Percentiles rank a stretch among this genome's conserved stretches.
These are phyloP conservation scores for Anthracocystis panici-leucophaei DNA, from an alignment of 1,284 basidiomycete genomes.

Conservation along the genomic window DNA sequence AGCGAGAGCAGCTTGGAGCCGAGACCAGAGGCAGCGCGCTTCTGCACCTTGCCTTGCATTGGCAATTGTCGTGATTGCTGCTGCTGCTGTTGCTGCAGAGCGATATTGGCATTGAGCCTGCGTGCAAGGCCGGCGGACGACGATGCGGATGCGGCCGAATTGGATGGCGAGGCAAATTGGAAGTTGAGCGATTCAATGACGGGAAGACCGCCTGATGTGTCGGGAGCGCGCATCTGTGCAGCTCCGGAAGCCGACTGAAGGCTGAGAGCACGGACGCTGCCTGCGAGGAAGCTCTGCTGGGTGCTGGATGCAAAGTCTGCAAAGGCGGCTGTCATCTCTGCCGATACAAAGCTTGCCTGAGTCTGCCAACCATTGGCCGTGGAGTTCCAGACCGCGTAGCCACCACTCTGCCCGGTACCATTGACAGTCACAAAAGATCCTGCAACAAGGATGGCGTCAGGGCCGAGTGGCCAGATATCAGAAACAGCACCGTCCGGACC, in stretches of 20 bases:
- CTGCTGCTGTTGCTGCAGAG: constrained; percentile 13
- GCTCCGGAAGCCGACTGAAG: constrained; percentile 70
- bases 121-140: constrained; percentile 31
- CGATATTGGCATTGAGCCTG: constrained; percentile 11
- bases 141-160: constrained; percentile 22
- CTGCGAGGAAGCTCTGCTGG: constrained; percentile 70
- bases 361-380: constrained; percentile 76
- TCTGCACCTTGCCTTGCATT: constrained; percentile 1
- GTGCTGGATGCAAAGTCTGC: constrained; percentile 73
- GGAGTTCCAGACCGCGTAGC: constrained; percentile 84
- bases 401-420: constrained; percentile 73
- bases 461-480: constrained; percentile 73
- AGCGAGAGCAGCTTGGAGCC: constrained; percentile 35
- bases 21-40: constrained; percentile 14
- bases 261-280: constrained; percentile 70
- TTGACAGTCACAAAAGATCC: constrained; percentile 80
- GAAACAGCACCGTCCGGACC: constrained; percentile 84
- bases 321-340: constrained; percentile 79
- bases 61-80: constrained; percentile 12
- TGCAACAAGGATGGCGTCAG: constrained; percentile 76
- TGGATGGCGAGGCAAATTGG: constrained; percentile 75
- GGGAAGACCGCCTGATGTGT: constrained; percentile 62
- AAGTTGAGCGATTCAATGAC: constrained; percentile 60
- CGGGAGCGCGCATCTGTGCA: constrained; percentile 68
- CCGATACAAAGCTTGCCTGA: constrained; percentile 69